Conservation (phyloP, 495 filamentous ascomycete species). For the Astrothelium subdiscretum region DNA sequence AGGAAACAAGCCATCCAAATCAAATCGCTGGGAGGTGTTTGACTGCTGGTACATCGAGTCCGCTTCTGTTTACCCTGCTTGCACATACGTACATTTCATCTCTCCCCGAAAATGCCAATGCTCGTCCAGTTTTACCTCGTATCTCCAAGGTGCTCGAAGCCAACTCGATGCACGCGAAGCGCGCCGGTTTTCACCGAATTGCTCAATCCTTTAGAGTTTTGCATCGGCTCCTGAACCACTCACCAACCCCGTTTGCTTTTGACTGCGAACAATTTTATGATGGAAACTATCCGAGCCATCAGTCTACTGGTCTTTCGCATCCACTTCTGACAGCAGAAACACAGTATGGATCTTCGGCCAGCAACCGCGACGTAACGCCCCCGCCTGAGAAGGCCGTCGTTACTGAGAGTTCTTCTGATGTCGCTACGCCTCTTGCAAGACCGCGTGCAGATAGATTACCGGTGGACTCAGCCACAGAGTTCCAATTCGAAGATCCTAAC, state of each 20-base stretch:
- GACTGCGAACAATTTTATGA: constrained; percentile 22
- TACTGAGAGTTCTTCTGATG: constrained; percentile 53
- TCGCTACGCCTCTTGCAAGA: constrained; percentile 65
- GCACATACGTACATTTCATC: constrained; percentile 22
- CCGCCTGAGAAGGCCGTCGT: constrained; percentile 20
- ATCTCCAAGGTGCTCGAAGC: not conserved
- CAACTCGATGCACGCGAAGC: constrained; percentile 14
- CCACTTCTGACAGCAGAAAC: not conserved
- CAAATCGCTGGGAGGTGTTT: constrained; percentile 22
- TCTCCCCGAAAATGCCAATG: not conserved
- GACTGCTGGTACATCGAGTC: constrained; percentile 12
- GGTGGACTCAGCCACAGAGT: not conserved
- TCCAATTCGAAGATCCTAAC: constrained; percentile 22
- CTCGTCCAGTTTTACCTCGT: not conserved
- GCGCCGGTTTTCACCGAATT: constrained; percentile 18
- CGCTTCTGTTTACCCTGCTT: constrained; percentile 23
- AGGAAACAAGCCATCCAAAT: constrained; percentile 30
- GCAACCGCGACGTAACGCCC: not conserved
- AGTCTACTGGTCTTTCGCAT: not conserved
- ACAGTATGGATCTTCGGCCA: not conserved
- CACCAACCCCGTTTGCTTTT: constrained; percentile 4
- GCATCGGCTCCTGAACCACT: not conserved
- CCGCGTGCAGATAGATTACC: constrained; percentile 42
- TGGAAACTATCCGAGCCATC: not conserved
- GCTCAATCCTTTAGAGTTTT: constrained; percentile 13